phyloP scores from a whole-genome alignment of 2,329 filamentous ascomycete species.

The Fusarium zealandicum region DNA sequence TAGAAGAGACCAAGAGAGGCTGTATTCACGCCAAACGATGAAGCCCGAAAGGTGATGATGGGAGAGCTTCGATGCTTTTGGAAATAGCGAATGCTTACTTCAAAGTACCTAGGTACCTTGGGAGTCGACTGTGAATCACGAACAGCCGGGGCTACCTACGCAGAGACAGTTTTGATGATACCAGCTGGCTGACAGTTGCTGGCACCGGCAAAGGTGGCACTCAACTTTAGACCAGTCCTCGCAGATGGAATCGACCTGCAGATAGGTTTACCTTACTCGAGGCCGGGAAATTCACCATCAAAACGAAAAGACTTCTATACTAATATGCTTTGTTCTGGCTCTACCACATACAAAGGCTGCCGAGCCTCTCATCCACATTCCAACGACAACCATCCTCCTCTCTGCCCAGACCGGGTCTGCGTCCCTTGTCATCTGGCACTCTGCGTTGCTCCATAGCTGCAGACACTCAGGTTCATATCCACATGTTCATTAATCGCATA shows the following conservation, averaged over 20 bases:
- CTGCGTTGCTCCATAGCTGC: neutral
- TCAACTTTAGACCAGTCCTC: too few relatives aligned
- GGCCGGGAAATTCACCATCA: neutral
- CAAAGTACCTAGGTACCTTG: too few relatives aligned
- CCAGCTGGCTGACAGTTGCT: conserved; percentile 6
- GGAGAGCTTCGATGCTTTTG: too few relatives aligned
- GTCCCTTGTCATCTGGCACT: conserved; percentile 7
- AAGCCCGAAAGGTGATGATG: too few relatives aligned
- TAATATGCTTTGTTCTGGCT: conserved; percentile 14
- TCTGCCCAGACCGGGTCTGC: neutral
- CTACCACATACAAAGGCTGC: conserved; percentile 3
- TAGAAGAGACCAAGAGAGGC: too few relatives aligned
- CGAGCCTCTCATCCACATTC: neutral
- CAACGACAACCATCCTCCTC: neutral
- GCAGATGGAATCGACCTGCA: too few relatives aligned
- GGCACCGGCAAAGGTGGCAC: neutral
- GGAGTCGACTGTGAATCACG: conserved; percentile 1
- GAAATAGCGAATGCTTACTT: too few relatives aligned
- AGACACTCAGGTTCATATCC: conserved; percentile 14
- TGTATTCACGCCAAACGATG: too few relatives aligned
- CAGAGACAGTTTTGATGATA: neutral
- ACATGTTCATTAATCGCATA: conserved; percentile 4
- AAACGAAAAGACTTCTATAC: neutral
- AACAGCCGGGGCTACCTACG: neutral
- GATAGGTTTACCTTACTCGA: too few relatives aligned